These are phyloP conservation scores for Pogostemon cablin DNA, from an alignment of 257 asterid genomes.

Conservation along the genomic window DNA sequence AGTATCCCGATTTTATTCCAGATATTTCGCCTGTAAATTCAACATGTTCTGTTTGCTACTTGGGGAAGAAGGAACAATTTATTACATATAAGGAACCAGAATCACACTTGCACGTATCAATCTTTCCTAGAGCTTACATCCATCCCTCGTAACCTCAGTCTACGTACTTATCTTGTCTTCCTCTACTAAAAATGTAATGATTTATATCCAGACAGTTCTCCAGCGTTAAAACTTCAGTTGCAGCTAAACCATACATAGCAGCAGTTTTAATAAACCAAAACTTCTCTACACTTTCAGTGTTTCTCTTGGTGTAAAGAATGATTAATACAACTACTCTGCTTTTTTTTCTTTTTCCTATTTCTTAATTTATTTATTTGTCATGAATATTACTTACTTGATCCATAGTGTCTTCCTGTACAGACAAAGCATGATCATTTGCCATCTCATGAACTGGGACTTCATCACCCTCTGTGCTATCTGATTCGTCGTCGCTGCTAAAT, in stretches of 20 bases:
- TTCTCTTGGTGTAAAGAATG: constrained; percentile 30
- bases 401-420: constrained; percentile 57
- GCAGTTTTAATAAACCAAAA: constrained; percentile 20
- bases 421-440: constrained; percentile 48
- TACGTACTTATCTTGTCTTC: background rate
- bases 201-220: constrained; percentile 5
- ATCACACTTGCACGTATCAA: background rate
- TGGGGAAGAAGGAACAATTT: background rate
- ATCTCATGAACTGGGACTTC: constrained; percentile 41
- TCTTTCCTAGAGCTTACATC: background rate
- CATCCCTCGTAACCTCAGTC: background rate
- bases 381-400: constrained; percentile 45
- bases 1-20: background rate
- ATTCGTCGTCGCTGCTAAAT: constrained; percentile 46
- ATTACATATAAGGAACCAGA: constrained; percentile 19
- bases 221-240: constrained; percentile 9
- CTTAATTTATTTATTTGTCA: background rate
- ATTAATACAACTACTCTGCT: constrained; percentile 22
- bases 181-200: background rate
- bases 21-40: too few species aligned
- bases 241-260: constrained; percentile 19
- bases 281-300: constrained; percentile 27
- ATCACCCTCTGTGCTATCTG: constrained; percentile 41
- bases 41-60: too few species aligned
- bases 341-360: background rate